phyloP scores from a whole-genome alignment of 1,139 yeast genomes.

The Pichia sp. region DNA sequence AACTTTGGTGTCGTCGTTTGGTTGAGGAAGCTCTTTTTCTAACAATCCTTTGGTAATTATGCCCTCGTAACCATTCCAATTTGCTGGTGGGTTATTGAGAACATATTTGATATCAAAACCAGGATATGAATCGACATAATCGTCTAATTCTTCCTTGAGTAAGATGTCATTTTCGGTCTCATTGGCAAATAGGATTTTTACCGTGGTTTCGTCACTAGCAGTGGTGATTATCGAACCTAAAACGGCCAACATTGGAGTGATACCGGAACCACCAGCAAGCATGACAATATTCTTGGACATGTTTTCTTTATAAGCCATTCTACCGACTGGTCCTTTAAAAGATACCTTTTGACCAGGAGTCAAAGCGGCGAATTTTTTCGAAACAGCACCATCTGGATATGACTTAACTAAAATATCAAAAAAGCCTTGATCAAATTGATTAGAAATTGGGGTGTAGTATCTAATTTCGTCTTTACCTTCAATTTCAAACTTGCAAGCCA shows the following conservation, averaged over 20 bases:
- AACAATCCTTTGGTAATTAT: slow-evolving; percentile 51
- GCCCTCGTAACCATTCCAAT: slow-evolving; percentile 55
- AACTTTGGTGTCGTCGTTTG: slow-evolving; percentile 40
- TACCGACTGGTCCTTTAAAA: slow-evolving; percentile 74
- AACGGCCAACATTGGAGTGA: slow-evolving; percentile 73
- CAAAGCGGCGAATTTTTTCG: slow-evolving; percentile 54
- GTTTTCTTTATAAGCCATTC: slow-evolving; percentile 49
- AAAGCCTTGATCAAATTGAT: slow-evolving; percentile 60
- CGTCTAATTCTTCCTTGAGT: slow-evolving; percentile 62
- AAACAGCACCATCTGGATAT: slow-evolving; percentile 59
- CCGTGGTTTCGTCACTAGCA: slow-evolving; percentile 53
- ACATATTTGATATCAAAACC: slow-evolving; percentile 46
- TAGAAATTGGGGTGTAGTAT: slow-evolving; percentile 69
- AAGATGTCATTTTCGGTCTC: slow-evolving; percentile 67
- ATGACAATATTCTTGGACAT: slow-evolving; percentile 55
- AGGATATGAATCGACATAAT: slow-evolving; percentile 54
- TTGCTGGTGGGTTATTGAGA: slow-evolving; percentile 29
- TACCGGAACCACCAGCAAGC: slow-evolving; percentile 93
- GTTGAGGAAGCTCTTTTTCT: slow-evolving; percentile 40
- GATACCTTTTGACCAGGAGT: slow-evolving; percentile 58
- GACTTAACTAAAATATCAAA: slow-evolving; percentile 71
- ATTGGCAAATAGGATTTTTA: slow-evolving; percentile 59
- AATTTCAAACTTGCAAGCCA: slow-evolving; percentile 46
- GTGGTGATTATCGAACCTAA: slow-evolving; percentile 55
- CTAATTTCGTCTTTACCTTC: slow-evolving; percentile 52